phyloP scores from a whole-genome alignment of 208 protist genomes.

The Crithidia expoeki region DNA sequence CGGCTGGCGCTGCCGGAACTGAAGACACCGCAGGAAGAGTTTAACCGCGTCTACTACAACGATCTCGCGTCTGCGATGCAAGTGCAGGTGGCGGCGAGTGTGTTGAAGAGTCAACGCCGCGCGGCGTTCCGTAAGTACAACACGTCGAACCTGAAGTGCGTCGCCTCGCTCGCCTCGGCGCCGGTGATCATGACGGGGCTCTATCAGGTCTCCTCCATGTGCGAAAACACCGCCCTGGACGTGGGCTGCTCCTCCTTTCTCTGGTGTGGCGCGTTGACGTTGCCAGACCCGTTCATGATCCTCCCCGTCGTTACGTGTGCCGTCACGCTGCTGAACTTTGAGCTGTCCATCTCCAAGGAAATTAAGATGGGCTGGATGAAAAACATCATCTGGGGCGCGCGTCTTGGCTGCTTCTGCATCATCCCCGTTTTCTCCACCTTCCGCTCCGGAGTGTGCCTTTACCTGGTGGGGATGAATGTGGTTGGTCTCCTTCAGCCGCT shows the following conservation, averaged over 20 bases:
- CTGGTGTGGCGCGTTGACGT: slow-evolving; percentile 72
- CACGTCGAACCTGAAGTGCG: slow-evolving; percentile 75
- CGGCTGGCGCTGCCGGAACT: slow-evolving; percentile 73
- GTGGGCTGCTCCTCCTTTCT: slow-evolving; percentile 75
- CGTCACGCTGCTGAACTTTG: slow-evolving; percentile 85
- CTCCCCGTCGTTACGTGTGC: slow-evolving; percentile 67
- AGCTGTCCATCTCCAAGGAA: slow-evolving; percentile 75
- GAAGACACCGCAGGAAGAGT: slow-evolving; percentile 67
- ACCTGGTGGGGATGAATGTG: slow-evolving; percentile 85
- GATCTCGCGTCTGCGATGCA: slow-evolving; percentile 64
- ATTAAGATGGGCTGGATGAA: slow-evolving; percentile 77
- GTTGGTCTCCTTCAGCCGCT: slow-evolving; percentile 82
- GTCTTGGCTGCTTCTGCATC: slow-evolving; percentile 71
- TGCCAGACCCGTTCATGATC: slow-evolving; percentile 77
- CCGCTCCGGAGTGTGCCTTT: slow-evolving; percentile 84
- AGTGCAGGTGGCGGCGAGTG: slow-evolving; percentile 77
- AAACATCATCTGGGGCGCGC: slow-evolving; percentile 84
- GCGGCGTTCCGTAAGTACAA: slow-evolving; percentile 70
- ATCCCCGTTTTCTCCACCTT: slow-evolving; percentile 63
- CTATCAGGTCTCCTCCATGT: slow-evolving; percentile 63
- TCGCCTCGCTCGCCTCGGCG: slow-evolving; percentile 64
- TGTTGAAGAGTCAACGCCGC: slow-evolving; percentile 77
- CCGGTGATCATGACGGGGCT: slow-evolving; percentile 72
- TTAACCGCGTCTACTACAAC: slow-evolving; percentile 82
- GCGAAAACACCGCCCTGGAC: slow-evolving; percentile 57